Evolutionary conservation across 257 asterid species (phyloP), one percentile per base, ranked within the genome.

Genomic region (Plectranthus barbatus): DNA sequence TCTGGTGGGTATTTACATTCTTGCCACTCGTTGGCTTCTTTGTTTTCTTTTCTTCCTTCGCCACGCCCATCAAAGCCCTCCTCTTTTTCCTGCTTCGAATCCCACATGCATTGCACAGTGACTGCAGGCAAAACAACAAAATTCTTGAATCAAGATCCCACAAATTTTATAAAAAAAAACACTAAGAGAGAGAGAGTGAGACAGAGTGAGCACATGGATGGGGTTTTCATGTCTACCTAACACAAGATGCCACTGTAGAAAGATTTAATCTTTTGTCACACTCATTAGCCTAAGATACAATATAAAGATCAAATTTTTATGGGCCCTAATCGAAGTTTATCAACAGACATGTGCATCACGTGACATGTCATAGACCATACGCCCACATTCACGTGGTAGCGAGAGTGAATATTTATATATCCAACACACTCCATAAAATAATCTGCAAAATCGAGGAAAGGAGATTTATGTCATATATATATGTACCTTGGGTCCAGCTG

Each of bases 51-150:
- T 86, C 98, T 0, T 86, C 90, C 69, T 87, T 87, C 24, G 81
- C 66, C 2, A 84, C 64, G 0, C 96, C 96, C 75, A 88, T 56
- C 0, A 88, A 69, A 6, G 96, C 97, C 72, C 98, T 86, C 21
- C 94, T 81, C 86, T 83, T 92, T 62, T 92, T 92, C 37, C 98
- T 76, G 82, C 95, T 92, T 57, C 95, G 77, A 40, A 88, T 92
- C 78, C 98, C 97, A 83, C 97, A 92, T 46, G 97, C 98, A 78
- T 92, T 88, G 77, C 98, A 92, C 54, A 92, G 73, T 1, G 98
- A 86, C 97, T 88, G 88, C 78, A 81, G 56, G 17, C 56, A 72
- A 50, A 26, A 56, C 26, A 41, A 75, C 67, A 74, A 72, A 56
- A 64, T 3, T 4, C 37, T 19, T 10, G 5, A 52, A 46, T 67